phyloP scores from a whole-genome alignment of 1,284 basidiomycete species.

The Mycosarcoma maydis region DNA sequence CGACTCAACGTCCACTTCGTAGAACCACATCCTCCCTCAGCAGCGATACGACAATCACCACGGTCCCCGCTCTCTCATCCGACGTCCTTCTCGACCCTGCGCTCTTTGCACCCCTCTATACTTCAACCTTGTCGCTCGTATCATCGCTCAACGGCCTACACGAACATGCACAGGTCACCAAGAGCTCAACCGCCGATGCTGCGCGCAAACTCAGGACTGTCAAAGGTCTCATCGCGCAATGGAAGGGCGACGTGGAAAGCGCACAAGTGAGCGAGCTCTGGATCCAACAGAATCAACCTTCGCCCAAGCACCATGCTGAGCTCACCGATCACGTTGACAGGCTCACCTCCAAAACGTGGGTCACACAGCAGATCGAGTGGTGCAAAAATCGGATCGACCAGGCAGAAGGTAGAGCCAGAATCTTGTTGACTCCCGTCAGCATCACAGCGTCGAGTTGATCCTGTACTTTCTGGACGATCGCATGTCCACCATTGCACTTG shows the following conservation, averaged over 20 bases:
- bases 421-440: constrained; percentile 23
- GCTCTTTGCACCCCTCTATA: constrained; percentile 28
- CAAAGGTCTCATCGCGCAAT: constrained; percentile 27
- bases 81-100: no score
- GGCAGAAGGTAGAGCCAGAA: constrained; percentile 12
- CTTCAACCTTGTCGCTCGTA: constrained; percentile 19
- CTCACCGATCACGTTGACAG: no score
- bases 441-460: not conserved
- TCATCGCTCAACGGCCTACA: constrained; percentile 19
- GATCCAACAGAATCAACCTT: no score
- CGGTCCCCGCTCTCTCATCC: no score
- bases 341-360: no score
- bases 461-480: no score
- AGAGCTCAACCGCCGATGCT: constrained; percentile 31
- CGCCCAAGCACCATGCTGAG: no score
- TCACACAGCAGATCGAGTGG: constrained; percentile 19
- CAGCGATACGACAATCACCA: constrained; percentile 10
- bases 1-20: not conserved
- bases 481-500: no score
- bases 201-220: constrained; percentile 30
- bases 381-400: constrained; percentile 18
- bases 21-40: not conserved
- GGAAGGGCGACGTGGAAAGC: constrained; percentile 35
- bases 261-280: constrained; percentile 21
- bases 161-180: constrained; percentile 49